Evolutionary conservation across 768 basidiomycete species (phyloP).

Genomic region (Naganishia vaughanmartiniae): DNA sequence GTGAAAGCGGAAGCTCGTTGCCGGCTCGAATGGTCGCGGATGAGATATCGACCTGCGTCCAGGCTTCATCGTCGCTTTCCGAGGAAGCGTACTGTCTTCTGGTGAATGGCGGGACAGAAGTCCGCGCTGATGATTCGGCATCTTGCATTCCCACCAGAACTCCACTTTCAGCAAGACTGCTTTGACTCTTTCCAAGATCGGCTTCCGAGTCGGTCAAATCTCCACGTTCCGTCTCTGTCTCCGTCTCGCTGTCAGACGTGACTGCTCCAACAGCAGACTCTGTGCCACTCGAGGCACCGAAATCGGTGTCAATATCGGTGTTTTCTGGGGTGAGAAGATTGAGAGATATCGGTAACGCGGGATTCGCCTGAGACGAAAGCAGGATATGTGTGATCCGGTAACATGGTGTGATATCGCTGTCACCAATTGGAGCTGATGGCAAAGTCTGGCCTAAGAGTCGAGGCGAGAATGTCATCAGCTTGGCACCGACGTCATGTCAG

Average conservation of each 20-base stretch:
- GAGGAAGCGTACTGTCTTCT: constrained; percentile 4
- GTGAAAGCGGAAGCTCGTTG: background rate
- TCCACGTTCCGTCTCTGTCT: constrained; percentile 25
- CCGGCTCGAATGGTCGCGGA: constrained; percentile 5
- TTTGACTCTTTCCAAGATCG: background rate
- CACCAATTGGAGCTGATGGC: constrained; percentile 14
- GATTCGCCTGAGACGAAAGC: constrained; percentile 38
- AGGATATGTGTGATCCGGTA: constrained; percentile 48
- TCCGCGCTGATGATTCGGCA: background rate
- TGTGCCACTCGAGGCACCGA: constrained; percentile 28
- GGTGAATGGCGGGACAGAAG: background rate
- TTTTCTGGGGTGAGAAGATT: constrained; percentile 46
- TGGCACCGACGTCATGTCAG: background rate
- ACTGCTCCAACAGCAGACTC: constrained; percentile 2
- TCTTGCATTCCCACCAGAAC: constrained; percentile 1
- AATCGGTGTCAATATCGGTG: constrained; percentile 35
- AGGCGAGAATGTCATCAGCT: background rate
- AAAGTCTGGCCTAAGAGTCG: constrained; percentile 42
- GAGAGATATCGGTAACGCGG: constrained; percentile 10
- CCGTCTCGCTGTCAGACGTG: constrained; percentile 13
- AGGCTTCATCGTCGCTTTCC: constrained; percentile 17
- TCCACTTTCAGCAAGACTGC: constrained; percentile 6
- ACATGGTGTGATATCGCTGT: constrained; percentile 26
- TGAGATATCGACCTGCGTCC: constrained; percentile 11
- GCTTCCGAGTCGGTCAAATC: constrained; percentile 14